Conservation (phyloP, 192 early-diverging fungal genomes). For the Backusella luteola region DNA sequence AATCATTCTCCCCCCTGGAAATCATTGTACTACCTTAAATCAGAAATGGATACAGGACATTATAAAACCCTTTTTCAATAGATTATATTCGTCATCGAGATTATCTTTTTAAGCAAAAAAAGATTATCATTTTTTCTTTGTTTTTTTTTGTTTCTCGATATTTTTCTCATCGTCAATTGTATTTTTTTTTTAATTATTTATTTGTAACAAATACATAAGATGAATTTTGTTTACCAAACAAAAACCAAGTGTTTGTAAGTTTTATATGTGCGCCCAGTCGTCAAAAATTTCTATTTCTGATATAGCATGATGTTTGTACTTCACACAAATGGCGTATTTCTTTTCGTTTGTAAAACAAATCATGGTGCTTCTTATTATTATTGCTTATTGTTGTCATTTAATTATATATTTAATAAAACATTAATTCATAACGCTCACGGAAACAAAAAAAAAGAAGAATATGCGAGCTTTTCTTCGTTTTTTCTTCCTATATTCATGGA, state of each 20-base stretch:
- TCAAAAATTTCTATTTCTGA: not conserved
- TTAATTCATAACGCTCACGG: not conserved
- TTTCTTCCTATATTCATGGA: not conserved
- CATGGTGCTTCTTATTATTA: not conserved
- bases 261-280: not conserved
- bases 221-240: not conserved
- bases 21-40: not conserved
- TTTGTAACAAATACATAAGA: not conserved
- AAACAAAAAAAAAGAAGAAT: not conserved
- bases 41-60: not conserved
- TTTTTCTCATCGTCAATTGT: no score
- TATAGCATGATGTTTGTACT: not conserved
- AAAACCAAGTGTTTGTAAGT: not conserved
- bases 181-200: not conserved
- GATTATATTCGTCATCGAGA: not conserved
- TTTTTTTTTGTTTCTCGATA: not conserved
- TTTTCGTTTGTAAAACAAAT: conserved; percentile 1
- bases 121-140: not conserved
- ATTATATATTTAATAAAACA: not conserved
- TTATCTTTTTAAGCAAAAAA: not conserved
- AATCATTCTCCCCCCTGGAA: not conserved
- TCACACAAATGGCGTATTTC: conserved; percentile 1
- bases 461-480: not conserved
- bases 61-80: not conserved
- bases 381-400: not conserved